These are phyloP conservation scores for Metschnikowia dekortorum DNA, from an alignment of 805 yeast genomes.

Conservation along the genomic window DNA sequence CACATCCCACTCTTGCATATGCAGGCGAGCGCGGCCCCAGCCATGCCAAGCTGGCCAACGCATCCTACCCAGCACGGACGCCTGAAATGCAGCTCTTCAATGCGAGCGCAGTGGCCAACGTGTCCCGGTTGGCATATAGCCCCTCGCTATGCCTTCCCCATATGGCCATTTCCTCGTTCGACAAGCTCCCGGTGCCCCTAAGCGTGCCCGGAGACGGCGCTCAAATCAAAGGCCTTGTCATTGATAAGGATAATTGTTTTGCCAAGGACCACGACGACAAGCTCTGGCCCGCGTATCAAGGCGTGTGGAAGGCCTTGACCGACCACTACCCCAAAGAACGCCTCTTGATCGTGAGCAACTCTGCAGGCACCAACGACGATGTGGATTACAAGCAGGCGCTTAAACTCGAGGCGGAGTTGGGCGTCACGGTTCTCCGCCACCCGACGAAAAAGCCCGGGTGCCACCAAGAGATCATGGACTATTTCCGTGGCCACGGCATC, in stretches of 20 bases:
- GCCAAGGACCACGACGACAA: constrained; percentile 77
- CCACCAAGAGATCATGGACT: constrained; percentile 57
- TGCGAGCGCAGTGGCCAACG: constrained; percentile 73
- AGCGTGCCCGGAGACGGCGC: constrained; percentile 25
- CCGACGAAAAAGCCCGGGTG: constrained; percentile 82
- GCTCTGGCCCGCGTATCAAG: constrained; percentile 70
- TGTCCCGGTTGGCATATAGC: constrained; percentile 50
- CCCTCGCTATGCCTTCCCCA: constrained; percentile 75
- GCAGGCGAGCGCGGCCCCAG: too few species aligned
- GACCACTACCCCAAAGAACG: constrained; percentile 57
- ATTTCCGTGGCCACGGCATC: constrained; percentile 48
- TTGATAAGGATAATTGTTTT: constrained; percentile 95
- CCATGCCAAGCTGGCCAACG: too few species aligned
- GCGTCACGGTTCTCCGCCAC: constrained; percentile 67
- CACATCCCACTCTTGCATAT: neutral
- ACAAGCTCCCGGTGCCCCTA: constrained; percentile 55
- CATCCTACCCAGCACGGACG: too few species aligned
- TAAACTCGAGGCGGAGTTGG: constrained; percentile 56
- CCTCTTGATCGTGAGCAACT: constrained; percentile 78
- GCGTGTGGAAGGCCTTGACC: constrained; percentile 51
- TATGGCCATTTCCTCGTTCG: constrained; percentile 50
- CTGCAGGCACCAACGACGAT: constrained; percentile 89
- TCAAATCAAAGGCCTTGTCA: constrained; percentile 66
- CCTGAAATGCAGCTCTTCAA: constrained; percentile 41
- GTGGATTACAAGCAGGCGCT: constrained; percentile 53